Conservation (phyloP, 305 asterid species). For the Fraxinus latifolia region DNA sequence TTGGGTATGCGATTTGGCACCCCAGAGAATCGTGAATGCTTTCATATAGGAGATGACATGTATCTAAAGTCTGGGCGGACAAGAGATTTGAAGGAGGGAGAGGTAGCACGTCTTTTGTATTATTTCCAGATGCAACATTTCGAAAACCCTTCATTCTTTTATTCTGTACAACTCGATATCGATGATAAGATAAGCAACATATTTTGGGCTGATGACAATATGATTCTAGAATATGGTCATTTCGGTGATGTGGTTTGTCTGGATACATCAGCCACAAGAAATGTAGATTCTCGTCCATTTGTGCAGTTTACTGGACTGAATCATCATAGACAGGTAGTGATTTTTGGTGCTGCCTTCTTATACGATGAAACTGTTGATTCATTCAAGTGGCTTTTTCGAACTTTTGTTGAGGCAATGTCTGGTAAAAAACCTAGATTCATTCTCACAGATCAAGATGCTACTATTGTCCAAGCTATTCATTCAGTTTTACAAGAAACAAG, state of each 20-base stretch:
- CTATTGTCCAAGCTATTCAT: conserved; percentile 61
- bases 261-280: conserved; percentile 51
- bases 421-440: conserved; percentile 57
- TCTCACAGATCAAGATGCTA: conserved; percentile 65
- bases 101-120: conserved; percentile 47
- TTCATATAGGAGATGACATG: conserved; percentile 36
- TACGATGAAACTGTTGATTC: conserved; percentile 54
- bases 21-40: conserved; percentile 43
- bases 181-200: conserved; percentile 61
- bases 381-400: conserved; percentile 50
- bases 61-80: conserved; percentile 42
- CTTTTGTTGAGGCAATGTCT: conserved; percentile 49
- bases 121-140: conserved; percentile 60
- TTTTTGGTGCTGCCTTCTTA: conserved; percentile 61
- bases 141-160: conserved; percentile 53
- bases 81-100: conserved; percentile 59
- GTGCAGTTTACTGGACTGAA: conserved; percentile 56
- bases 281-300: conserved; percentile 42
- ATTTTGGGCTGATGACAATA: conserved; percentile 61
- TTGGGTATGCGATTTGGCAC: conserved; percentile 51
- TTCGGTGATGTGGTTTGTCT: conserved; percentile 65
- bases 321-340: conserved; percentile 46
- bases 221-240: conserved; percentile 51
- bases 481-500: conserved; percentile 52
- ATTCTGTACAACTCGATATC: conserved; percentile 45